Evolutionary conservation across 768 basidiomycete genomes (phyloP).

Genomic region (Pleurotus ostreatus): DNA sequence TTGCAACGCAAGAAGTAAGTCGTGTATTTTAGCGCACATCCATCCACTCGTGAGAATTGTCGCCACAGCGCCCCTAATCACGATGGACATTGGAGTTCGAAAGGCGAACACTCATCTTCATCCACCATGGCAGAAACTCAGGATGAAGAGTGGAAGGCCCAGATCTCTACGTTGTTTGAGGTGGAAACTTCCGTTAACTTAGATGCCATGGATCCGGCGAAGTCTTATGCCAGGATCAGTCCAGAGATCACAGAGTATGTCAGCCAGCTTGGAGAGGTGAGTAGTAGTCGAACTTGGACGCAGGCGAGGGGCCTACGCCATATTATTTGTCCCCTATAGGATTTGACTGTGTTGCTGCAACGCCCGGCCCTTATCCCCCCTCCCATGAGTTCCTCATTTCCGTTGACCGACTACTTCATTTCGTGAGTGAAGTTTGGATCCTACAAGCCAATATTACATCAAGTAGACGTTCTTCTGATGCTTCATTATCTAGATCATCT

Average conservation of each 20-base stretch:
- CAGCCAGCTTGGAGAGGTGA: conserved; percentile 25
- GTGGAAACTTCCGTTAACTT: conserved; percentile 32
- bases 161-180: conserved; percentile 21
- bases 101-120: too few species aligned
- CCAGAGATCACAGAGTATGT: conserved; percentile 33
- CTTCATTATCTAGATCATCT: conserved; percentile 38
- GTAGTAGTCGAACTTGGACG: conserved; percentile 1
- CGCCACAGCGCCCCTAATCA: too few species aligned
- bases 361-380: conserved; percentile 31
- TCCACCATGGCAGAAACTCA: conserved; percentile 9
- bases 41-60: too few species aligned
- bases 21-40: too few species aligned
- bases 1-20: too few species aligned
- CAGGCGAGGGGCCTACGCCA: neutral
- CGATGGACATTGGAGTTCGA: too few species aligned
- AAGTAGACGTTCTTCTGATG: neutral
- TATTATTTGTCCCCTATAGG: conserved; percentile 17
- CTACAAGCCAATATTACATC: conserved; percentile 5
- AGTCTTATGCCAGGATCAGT: conserved; percentile 27
- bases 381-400: conserved; percentile 37
- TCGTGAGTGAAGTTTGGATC: conserved; percentile 31
- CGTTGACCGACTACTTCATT: conserved; percentile 54
- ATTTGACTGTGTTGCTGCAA: conserved; percentile 29
- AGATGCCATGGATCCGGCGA: conserved; percentile 16
- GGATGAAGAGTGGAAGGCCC: conserved; percentile 11